Evolutionary conservation across 2,329 filamentous ascomycete genomes (phyloP), one percentile per base, ranked within the genome.

Genomic region (Pseudocercospora eumusae): DNA sequence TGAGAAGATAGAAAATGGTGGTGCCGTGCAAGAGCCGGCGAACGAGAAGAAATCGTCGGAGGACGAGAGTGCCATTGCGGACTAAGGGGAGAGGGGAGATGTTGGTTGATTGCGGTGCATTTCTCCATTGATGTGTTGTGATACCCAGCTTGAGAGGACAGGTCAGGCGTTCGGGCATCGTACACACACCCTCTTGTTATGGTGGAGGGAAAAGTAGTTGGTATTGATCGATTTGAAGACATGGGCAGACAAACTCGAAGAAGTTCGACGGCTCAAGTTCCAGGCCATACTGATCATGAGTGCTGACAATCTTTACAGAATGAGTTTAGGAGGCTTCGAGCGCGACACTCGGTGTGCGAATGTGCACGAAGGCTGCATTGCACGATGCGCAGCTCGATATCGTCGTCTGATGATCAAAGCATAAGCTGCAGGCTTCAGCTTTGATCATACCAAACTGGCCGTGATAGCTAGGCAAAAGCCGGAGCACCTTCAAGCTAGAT

Each of bases 61-160:
- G 55, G 56, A 61, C 45, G 67, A 65, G 60, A 62, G 59, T 59
- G 67, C 64, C 18, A 60, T 66, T 58, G 66, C 44, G 18, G 47
- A 52, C 20, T 52, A 49, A 47, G 44, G 45, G 21, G 10, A 7
- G 10, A 25, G 9, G 20, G 13, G 18, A 11, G 9, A 11, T 25
- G 3, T n/a, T n/a, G 23, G 9, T 52, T 23, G 21, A 8, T 28
- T 27, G 25, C 13, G 21, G 9, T 52, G 44, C 44, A 47, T 47
- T 20, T 47, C 44, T 52, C 13, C 25, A 18, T 40, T 40, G 5
- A 28, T 52, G 47, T 52, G 47, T 25, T 52, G 27, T 52, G 47
- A 52, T 52, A 52, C 47, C 47, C 47, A 47, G n/a, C n/a, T 47
- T 21, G 13, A 21, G 20, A 52, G 47, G 47, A 28, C 13, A 28